These are phyloP conservation scores for Naganishia albida DNA, from an alignment of 1,284 basidiomycete species.

Conservation along the genomic window DNA sequence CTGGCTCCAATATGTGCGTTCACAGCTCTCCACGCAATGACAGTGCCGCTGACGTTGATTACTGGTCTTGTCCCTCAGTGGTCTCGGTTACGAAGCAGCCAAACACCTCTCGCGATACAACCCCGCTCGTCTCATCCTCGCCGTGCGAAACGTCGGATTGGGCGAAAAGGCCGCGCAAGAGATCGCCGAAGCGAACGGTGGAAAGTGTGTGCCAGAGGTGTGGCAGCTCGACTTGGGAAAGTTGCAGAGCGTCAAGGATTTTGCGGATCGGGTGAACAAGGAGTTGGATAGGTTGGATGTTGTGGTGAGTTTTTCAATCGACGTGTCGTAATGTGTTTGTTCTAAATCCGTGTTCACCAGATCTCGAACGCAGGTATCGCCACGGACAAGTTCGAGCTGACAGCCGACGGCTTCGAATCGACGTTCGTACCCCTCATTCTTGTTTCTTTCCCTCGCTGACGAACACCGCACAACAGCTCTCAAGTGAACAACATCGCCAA, in stretches of 20 bases:
- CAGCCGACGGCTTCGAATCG: conserved; percentile 31
- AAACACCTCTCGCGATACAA: conserved; percentile 18
- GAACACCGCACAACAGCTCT: conserved; percentile 1
- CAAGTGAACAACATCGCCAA: conserved; percentile 33
- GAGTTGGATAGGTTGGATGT: conserved; percentile 33
- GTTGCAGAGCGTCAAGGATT: conserved; percentile 30
- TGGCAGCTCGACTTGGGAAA: conserved; percentile 30
- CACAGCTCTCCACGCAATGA: not conserved
- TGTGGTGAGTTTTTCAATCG: conserved; percentile 12
- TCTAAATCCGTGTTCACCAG: not conserved
- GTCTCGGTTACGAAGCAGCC: conserved; percentile 31
- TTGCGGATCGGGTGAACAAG: conserved; percentile 22
- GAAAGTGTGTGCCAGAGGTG: conserved; percentile 29
- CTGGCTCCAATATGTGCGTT: conserved; percentile 30
- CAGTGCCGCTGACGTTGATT: not conserved
- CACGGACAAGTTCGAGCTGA: conserved; percentile 16
- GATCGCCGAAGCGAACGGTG: conserved; percentile 27
- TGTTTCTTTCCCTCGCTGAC: not conserved
- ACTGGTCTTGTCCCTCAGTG: conserved; percentile 10
- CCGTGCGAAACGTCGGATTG: conserved; percentile 17
- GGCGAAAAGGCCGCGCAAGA: conserved; percentile 29
- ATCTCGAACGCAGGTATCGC: conserved; percentile 32
- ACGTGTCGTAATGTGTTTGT: not conserved
- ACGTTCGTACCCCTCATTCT: conserved; percentile 12
- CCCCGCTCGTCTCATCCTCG: conserved; percentile 32